Conservation (phyloP, 2,329 filamentous ascomycete genomes). For the Penicillium sp. region DNA sequence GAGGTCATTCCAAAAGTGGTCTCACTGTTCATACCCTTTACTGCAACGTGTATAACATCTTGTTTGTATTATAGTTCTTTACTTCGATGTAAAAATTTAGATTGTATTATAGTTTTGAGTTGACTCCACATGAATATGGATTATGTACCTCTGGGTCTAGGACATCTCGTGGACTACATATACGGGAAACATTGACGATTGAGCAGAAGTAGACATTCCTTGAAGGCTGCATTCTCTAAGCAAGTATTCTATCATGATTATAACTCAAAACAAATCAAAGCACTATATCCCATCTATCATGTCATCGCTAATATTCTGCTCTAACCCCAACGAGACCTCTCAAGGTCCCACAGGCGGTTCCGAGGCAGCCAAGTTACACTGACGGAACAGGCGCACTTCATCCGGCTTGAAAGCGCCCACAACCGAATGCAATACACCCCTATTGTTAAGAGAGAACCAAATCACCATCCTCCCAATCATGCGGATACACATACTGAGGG, state of each 20-base stretch:
- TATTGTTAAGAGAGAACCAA: slow-evolving; percentile 74
- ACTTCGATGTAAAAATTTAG: no score
- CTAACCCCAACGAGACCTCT: background rate
- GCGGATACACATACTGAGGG: slow-evolving; percentile 62
- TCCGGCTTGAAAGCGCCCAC: slow-evolving; percentile 67
- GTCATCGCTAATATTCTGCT: background rate
- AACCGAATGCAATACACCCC: slow-evolving; percentile 68
- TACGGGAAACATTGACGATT: background rate
- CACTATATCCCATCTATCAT: background rate
- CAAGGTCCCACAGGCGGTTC: slow-evolving; percentile 20
- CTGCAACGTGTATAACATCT: background rate
- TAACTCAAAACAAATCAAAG: background rate
- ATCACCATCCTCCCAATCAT: slow-evolving; percentile 74
- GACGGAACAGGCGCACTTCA: slow-evolving; percentile 69
- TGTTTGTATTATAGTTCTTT: background rate
- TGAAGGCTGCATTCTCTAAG: background rate
- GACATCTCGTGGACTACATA: no score
- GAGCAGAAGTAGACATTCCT: background rate
- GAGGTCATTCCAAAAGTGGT: background rate
- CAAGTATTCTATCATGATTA: background rate
- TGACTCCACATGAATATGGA: background rate
- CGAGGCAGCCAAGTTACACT: slow-evolving; percentile 66
- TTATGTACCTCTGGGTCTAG: no score
- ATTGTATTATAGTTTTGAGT: no score
- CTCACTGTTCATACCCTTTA: background rate